Evolutionary conservation across 345 rosid genomes (phyloP).

Genomic region (Cardamine resedifolia): DNA sequence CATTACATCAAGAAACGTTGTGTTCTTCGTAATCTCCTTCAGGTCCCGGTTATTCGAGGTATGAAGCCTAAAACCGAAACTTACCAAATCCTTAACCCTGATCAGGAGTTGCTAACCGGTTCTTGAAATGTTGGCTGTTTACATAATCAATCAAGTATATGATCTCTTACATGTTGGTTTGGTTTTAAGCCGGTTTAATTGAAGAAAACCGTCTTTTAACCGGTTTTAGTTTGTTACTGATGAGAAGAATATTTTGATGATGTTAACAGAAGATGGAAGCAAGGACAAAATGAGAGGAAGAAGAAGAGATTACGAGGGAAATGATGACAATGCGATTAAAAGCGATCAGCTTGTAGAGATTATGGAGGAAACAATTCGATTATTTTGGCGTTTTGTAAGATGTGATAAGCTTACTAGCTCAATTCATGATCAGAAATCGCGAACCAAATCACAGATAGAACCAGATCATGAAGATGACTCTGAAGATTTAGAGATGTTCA

Average conservation of each 20-base stretch:
- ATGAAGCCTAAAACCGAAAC: constrained; percentile 11
- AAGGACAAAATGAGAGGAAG: constrained; percentile 52
- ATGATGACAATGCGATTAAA: constrained; percentile 38
- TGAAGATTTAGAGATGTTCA: constrained; percentile 49
- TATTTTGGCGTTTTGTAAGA: constrained; percentile 82
- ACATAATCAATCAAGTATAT: not conserved
- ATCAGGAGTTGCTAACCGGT: not conserved
- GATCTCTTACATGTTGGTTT: not conserved
- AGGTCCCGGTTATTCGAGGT: constrained; percentile 92
- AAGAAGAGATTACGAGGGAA: constrained; percentile 35
- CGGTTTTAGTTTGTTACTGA: not conserved
- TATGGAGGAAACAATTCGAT: constrained; percentile 85
- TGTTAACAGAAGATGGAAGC: constrained; percentile 62
- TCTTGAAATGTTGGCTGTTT: not conserved
- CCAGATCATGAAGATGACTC: constrained; percentile 54
- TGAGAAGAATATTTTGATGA: constrained; percentile 8
- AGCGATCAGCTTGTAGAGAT: constrained; percentile 75
- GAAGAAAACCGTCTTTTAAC: not conserved
- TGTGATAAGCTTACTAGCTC: constrained; percentile 62
- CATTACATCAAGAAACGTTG: constrained; percentile 73
- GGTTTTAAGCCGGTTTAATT: not conserved
- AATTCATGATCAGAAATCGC: constrained; percentile 38
- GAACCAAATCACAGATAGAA: constrained; percentile 55
- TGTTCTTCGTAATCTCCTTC: constrained; percentile 74
- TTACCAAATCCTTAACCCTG: not conserved